Conservation (phyloP, 2,329 filamentous ascomycete species). For the Aureobasidium sp. region DNA sequence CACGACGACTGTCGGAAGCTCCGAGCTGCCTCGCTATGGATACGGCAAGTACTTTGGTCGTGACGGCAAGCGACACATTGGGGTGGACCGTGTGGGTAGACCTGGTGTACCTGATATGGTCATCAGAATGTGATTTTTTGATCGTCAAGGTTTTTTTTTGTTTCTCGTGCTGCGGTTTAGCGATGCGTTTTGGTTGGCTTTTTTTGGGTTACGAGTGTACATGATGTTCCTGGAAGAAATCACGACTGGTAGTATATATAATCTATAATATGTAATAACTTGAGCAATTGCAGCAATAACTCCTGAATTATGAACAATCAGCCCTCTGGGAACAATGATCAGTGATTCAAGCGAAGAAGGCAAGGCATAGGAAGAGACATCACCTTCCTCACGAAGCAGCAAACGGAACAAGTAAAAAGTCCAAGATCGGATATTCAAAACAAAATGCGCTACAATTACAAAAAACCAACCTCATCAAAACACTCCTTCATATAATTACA, state of each 20-base stretch:
- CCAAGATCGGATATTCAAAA: neutral
- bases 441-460: neutral
- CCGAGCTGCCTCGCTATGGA: slow-evolving; percentile 40
- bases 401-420: neutral
- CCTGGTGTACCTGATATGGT: slow-evolving; percentile 28
- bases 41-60: slow-evolving; percentile 53
- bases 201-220: neutral
- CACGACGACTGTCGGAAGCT: slow-evolving; percentile 13
- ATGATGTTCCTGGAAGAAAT: neutral
- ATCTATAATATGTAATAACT: neutral
- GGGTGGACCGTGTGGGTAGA: slow-evolving; percentile 50
- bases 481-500: neutral
- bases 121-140: neutral
- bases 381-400: neutral
- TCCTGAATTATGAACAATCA: neutral
- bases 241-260: neutral
- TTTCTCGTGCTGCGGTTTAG: neutral
- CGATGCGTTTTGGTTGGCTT: neutral
- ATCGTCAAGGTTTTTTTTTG: neutral
- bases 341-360: neutral
- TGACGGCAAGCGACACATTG: slow-evolving; percentile 53
- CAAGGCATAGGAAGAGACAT: neutral
- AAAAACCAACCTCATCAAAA: neutral
- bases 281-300: neutral
- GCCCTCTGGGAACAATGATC: neutral